A percentile compares a stretch with the other conserved stretches of the same genome.
phyloP scores from a whole-genome alignment of 495 filamentous ascomycete species.

The Daldinia grandis region DNA sequence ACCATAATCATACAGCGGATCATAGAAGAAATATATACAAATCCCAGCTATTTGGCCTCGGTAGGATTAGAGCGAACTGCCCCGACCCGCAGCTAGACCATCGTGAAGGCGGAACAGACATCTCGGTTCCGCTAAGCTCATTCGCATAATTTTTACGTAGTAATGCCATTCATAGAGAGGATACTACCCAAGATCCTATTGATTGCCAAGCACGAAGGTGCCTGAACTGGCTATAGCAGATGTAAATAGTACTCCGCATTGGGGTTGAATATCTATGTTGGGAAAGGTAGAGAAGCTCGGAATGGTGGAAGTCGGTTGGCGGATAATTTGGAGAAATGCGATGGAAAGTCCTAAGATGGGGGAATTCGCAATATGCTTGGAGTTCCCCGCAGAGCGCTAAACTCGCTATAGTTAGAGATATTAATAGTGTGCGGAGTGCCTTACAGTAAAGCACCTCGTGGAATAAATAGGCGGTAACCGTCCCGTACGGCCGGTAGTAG shows the following conservation, averaged over 20 bases:
- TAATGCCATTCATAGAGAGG: constrained; percentile 13
- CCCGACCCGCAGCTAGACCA: constrained; percentile 11
- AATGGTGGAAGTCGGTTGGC: constrained; percentile 20
- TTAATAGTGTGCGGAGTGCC: constrained; percentile 12
- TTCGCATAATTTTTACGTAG: constrained; percentile 6
- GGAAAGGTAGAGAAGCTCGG: constrained; percentile 10
- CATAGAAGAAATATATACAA: constrained; percentile 15
- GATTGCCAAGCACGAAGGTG: constrained; percentile 27
- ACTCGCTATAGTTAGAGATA: constrained; percentile 14
- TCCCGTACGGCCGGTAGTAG: constrained; percentile 28
- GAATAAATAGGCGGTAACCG: constrained; percentile 21
- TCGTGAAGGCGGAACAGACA: constrained; percentile 28
- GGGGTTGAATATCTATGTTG: constrained; percentile 8
- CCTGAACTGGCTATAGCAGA: constrained; percentile 24
- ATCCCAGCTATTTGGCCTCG: constrained; percentile 1
- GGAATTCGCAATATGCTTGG: not conserved
- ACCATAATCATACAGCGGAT: not conserved
- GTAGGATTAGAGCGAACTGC: constrained; percentile 16
- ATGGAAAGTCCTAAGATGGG: constrained; percentile 1
- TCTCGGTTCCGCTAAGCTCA: constrained; percentile 15
- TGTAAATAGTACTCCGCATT: constrained; percentile 27
- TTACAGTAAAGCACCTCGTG: constrained; percentile 4
- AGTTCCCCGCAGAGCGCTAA: constrained; percentile 18
- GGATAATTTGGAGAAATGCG: constrained; percentile 28
- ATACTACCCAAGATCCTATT: constrained; percentile 33